Conservation (phyloP, 2,329 filamentous ascomycete species). For the Botryotinia convoluta region DNA sequence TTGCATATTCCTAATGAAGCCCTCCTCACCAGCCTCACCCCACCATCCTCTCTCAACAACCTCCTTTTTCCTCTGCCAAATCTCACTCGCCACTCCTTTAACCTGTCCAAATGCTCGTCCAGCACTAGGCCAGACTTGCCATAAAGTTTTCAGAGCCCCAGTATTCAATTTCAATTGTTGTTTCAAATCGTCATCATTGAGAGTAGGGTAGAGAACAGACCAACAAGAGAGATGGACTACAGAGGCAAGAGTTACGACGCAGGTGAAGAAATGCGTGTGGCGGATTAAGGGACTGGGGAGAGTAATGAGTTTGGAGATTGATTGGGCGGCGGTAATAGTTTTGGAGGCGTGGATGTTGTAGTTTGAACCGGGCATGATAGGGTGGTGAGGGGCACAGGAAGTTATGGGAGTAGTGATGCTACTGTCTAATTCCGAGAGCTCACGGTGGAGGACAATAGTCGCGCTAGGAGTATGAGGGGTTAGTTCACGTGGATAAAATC, state of each 20-base stretch:
- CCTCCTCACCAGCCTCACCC: constrained; percentile 34
- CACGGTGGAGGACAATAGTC: constrained; percentile 75
- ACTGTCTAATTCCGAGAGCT: constrained; percentile 70
- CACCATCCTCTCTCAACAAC: constrained; percentile 35
- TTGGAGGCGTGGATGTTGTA: constrained; percentile 65
- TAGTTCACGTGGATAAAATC: background rate
- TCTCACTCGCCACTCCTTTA: constrained; percentile 73
- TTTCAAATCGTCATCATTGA: constrained; percentile 62
- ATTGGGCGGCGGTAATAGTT: constrained; percentile 74
- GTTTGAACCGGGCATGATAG: constrained; percentile 29
- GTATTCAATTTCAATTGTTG: constrained; percentile 75
- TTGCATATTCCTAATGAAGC: constrained; percentile 36
- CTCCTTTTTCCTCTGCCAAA: constrained; percentile 45
- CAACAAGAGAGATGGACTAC: constrained; percentile 82
- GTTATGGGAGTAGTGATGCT: constrained; percentile 56
- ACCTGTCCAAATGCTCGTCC: constrained; percentile 73
- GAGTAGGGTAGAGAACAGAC: constrained; percentile 43
- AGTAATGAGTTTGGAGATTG: constrained; percentile 71
- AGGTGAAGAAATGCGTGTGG: constrained; percentile 83
- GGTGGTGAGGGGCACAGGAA: constrained; percentile 59
- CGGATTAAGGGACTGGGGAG: constrained; percentile 68
- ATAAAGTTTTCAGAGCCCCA: constrained; percentile 35
- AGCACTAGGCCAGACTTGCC: constrained; percentile 36
- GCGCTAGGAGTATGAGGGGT: constrained; percentile 41
- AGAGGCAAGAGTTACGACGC: constrained; percentile 73